These are phyloP conservation scores for Boletus tomentosulus DNA, from an alignment of 768 basidiomycete genomes.

Conservation along the genomic window DNA sequence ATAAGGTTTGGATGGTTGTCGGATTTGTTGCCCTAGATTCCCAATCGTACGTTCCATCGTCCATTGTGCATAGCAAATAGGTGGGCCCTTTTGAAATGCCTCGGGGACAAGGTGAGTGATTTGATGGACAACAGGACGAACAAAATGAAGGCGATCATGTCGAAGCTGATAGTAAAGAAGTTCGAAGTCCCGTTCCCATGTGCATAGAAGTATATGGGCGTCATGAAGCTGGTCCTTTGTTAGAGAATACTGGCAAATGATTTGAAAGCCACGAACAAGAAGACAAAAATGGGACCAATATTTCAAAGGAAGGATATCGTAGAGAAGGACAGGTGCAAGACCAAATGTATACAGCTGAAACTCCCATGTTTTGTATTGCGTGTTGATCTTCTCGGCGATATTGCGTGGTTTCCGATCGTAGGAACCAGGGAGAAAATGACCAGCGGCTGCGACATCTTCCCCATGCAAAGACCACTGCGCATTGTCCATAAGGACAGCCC, in stretches of 20 bases:
- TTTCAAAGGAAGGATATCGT: constrained; percentile 3
- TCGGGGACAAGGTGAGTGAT: too few species aligned
- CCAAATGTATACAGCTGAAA: constrained; percentile 18
- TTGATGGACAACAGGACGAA: constrained; percentile 23
- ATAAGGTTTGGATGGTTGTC: too few species aligned
- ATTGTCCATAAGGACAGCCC: constrained; percentile 22
- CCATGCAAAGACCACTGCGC: constrained; percentile 16
- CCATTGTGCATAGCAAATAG: too few species aligned
- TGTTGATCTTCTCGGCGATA: constrained; percentile 24
- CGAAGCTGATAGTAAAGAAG: constrained; percentile 23
- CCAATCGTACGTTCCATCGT: too few species aligned
- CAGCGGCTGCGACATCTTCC: neutral
- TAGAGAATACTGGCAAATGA: constrained; percentile 21
- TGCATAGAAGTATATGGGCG: constrained; percentile 11
- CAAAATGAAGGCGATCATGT: constrained; percentile 28
- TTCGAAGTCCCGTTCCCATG: constrained; percentile 31
- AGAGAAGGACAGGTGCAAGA: constrained; percentile 16
- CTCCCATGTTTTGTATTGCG: constrained; percentile 28
- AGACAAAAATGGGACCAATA: constrained; percentile 21
- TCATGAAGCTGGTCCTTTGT: constrained; percentile 8
- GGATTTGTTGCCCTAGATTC: too few species aligned
- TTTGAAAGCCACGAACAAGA: constrained; percentile 18
- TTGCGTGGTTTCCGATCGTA: constrained; percentile 23
- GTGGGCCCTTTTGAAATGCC: too few species aligned
- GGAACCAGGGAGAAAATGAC: constrained; percentile 12